Evolutionary conservation across 352 stramenopile species (phyloP), one percentile per base, ranked within the genome.

Genomic region (Saprolegnia parasitica): DNA sequence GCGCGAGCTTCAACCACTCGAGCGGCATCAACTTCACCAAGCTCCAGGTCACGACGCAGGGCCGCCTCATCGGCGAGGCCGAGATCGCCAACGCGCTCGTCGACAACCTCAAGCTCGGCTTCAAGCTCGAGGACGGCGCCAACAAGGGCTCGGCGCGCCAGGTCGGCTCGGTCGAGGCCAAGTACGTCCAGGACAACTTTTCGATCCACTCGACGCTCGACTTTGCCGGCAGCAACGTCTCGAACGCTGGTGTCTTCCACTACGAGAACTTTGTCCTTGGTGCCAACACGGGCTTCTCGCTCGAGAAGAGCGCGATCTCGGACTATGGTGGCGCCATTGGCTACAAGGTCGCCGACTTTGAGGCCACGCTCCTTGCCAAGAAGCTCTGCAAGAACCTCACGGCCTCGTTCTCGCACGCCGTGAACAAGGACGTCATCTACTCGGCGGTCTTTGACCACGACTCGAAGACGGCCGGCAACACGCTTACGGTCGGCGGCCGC

Each of bases 401-500:
- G 62, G 84, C 75, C 16, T 93, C 85, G 73, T 95, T 93, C 80
- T 82, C 87, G 75, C 87, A 95, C 80, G 76, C 84, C 62, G 73
- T 92, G 60, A 92, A 83, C 52, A 82, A 83, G 71, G 81, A 93
- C 75, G 90, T 86, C 21, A 84, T 92, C 63, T 93, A 93, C 83
- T 88, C 87, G 68, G 87, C 87, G 18, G 74, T 91, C n/a, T 91
- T 93, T 68, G 85, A 93, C 81, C 91, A 93, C 78, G 82, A 95
- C 77, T 79, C 91, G 71, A 92, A 92, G 83, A 92, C 83, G 54
- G 85, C 81, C 71, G 73, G 81, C 66, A 92, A 95, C 81, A 80
- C 84, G 67, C 78, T 95, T 40, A 88, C 80, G 37, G 82, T 95
- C 29, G 87, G 87, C 49, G 87, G 87, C 47, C 85, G 85, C 73